These are phyloP conservation scores for Colletotrichum coccodes DNA, from an alignment of 2,329 filamentous ascomycete species.

Conservation along the genomic window DNA sequence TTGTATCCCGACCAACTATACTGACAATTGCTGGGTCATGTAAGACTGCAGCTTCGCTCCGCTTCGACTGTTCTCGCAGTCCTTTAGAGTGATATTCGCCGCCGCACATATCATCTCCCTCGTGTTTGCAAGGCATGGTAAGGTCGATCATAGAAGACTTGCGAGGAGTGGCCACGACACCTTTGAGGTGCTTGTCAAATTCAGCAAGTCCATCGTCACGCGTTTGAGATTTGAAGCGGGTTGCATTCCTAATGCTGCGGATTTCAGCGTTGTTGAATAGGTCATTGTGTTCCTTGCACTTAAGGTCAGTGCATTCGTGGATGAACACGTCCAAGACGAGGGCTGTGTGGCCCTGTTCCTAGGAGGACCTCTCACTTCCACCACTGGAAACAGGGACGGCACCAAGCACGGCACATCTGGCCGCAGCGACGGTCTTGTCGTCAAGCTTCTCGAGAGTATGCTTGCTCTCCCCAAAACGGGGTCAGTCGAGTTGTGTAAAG, in stretches of 20 bases:
- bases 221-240: slow-evolving; percentile 13
- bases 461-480: not conserved
- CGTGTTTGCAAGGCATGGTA: not conserved
- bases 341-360: slow-evolving; percentile 15
- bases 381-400: not conserved
- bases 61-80: not conserved
- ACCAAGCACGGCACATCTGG: not conserved
- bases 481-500: not conserved
- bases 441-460: not conserved
- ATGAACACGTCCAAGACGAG: slow-evolving; percentile 23
- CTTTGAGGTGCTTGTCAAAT: slow-evolving; percentile 9
- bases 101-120: not conserved
- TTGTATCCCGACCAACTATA: not conserved
- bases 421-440: not conserved
- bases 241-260: slow-evolving; percentile 21
- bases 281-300: slow-evolving; percentile 5
- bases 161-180: slow-evolving; percentile 6
- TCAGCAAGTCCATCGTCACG: not conserved
- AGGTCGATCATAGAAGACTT: slow-evolving; percentile 21
- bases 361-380: not conserved
- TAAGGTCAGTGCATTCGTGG: slow-evolving; percentile 14
- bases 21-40: slow-evolving; percentile 17
- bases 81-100: not conserved
- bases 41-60: not conserved
- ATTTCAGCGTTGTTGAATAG: slow-evolving; percentile 28